phyloP scores from a whole-genome alignment of 345 rosid genomes.

The Rhodomyrtus tomentosa region DNA sequence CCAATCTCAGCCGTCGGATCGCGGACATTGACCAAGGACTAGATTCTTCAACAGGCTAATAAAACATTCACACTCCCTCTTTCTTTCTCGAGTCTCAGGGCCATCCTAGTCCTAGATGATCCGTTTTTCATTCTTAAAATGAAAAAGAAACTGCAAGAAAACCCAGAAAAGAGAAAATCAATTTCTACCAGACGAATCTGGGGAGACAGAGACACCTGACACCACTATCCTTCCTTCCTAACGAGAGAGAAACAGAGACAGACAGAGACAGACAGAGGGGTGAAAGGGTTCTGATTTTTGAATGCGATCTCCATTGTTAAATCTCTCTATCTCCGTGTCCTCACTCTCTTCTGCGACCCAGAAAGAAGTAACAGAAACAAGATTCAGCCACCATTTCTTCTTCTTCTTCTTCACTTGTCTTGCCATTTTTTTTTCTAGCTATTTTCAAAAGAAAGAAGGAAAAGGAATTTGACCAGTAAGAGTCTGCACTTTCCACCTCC shows the following conservation, averaged over 20 bases:
- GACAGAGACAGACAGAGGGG: conserved; percentile 10
- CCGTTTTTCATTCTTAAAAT: not conserved
- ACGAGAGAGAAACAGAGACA: too few species aligned
- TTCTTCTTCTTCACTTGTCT: not conserved
- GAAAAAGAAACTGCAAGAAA: not conserved
- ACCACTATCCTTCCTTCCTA: conserved; percentile 10
- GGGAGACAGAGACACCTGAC: conserved; percentile 29
- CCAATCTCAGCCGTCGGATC: not conserved
- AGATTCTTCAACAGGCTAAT: not conserved
- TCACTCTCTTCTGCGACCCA: not conserved
- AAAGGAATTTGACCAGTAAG: not conserved
- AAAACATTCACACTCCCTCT: not conserved
- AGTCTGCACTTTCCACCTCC: not conserved
- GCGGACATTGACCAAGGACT: not conserved
- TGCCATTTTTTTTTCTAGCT: not conserved
- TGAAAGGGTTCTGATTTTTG: not conserved
- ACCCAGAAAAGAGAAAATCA: not conserved
- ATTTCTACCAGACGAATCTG: not conserved
- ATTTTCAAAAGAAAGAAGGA: not conserved
- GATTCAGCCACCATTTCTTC: not conserved
- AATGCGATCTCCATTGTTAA: not conserved
- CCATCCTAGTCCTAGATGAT: not conserved
- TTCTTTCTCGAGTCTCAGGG: not conserved
- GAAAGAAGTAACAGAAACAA: not conserved
- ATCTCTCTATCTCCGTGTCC: conserved; percentile 1